Evolutionary conservation across 2,329 filamentous ascomycete species (phyloP).

Genomic region (Pseudonectria foliicola): DNA sequence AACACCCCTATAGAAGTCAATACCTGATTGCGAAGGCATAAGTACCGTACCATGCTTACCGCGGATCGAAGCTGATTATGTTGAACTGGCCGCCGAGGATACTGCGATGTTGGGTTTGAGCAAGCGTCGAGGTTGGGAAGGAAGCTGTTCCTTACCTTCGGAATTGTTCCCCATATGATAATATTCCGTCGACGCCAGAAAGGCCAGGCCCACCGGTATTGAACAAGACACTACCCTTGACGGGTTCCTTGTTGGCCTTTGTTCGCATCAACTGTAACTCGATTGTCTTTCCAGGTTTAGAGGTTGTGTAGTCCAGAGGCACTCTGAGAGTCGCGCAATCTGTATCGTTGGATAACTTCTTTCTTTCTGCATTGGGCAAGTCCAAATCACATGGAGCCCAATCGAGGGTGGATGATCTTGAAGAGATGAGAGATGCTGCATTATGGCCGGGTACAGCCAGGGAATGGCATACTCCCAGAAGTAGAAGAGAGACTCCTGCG

Average conservation of each 20-base stretch:
- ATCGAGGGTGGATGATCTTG: too few relatives aligned
- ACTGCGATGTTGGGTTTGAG: constrained; percentile 1
- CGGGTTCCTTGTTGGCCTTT: constrained; percentile 22
- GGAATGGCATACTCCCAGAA: too few relatives aligned
- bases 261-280: constrained; percentile 26
- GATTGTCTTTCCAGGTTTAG: constrained; percentile 18
- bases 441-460: too few relatives aligned
- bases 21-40: background rate
- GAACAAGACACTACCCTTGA: constrained; percentile 30
- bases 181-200: constrained; percentile 9
- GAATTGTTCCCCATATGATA: too few relatives aligned
- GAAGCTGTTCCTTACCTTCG: constrained; percentile 3
- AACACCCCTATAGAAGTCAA: constrained; percentile 3
- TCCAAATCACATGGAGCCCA: too few relatives aligned
- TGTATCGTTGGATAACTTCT: background rate
- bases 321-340: constrained; percentile 31
- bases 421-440: too few relatives aligned
- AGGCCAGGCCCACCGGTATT: constrained; percentile 33
- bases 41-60: constrained; percentile 3
- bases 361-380: too few relatives aligned
- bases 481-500: too few relatives aligned
- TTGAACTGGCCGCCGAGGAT: constrained; percentile 9
- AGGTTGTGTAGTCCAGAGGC: constrained; percentile 33
- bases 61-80: constrained; percentile 12
- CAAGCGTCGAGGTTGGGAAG: too few relatives aligned